Percentiles rank a stretch among this genome's conserved stretches.
Conservation (phyloP, 768 basidiomycete genomes). For the Phaffia australis region DNA sequence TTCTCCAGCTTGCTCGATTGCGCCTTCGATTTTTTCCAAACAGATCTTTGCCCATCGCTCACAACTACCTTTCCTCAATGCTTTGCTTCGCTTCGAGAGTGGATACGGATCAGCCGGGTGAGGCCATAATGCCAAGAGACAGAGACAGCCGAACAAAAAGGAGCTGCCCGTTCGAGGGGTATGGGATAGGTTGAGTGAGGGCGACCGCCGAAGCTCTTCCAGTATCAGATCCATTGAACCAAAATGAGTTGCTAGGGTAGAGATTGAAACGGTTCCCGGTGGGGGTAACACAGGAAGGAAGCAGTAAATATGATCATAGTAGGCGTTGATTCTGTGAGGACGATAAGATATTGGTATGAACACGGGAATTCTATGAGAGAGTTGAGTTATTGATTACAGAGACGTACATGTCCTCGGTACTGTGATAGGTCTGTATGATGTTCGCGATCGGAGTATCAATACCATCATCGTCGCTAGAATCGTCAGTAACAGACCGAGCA, state of each 20-base stretch:
- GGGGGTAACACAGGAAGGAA: conserved; percentile 15
- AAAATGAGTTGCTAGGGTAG: conserved; percentile 8
- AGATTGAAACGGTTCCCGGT: background rate
- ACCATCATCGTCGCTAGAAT: background rate
- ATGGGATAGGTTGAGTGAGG: background rate
- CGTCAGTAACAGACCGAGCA: conserved; percentile 1
- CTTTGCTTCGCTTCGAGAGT: background rate
- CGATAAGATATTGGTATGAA: too few species aligned
- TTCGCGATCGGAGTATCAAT: background rate
- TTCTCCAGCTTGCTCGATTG: conserved; percentile 10
- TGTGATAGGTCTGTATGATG: conserved; percentile 9
- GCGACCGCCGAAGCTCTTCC: background rate
- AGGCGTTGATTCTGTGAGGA: background rate
- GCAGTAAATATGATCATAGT: conserved; percentile 15
- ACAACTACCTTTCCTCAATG: background rate
- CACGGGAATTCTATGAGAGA: background rate
- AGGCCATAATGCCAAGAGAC: conserved; percentile 18
- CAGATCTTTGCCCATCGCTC: conserved; percentile 7
- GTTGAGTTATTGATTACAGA: too few species aligned
- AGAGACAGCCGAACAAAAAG: conserved; percentile 17
- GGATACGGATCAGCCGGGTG: conserved; percentile 11
- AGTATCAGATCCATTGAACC: background rate
- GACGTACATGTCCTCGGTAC: conserved; percentile 1
- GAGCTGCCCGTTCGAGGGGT: background rate
- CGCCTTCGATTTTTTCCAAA: conserved; percentile 1